Base-by-base conservation (phyloP, 352 stramenopile genomes). In the Globisporangium rhizosaccharum region DNA sequence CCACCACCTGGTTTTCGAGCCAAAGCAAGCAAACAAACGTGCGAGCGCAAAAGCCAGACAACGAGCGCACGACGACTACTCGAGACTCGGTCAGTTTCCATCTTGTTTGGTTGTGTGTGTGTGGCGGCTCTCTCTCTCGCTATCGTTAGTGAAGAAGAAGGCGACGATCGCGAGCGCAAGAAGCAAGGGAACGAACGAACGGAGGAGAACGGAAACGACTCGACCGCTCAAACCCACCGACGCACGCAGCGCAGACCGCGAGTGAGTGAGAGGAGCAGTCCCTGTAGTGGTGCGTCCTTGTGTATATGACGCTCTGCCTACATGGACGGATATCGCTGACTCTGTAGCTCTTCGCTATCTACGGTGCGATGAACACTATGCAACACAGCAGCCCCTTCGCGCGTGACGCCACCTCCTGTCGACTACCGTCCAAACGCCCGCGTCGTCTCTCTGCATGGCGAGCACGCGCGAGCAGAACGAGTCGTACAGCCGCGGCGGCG, bases 391-490 rank as follows among this genome's bases (percentile, higher is more conserved):
- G 28, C 28, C 28, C 33, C 10, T 36, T 36, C 5, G 30, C 30
- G 30, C 23, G 23, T 36, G 30, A 36, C 30, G 30, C 30, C 30
- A 36, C 30, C 9, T 39, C 33, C 33, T 39, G 33, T 46, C 41
- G 41, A 46, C 41, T 20, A 9, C 14, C 9, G 41, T n/a, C 41
- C 41, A 46, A 3, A n/a, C 44, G 20, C 5, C 10, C 33, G 33
- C 33, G 33, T 39, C 33, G 33, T 12, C 33, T 39, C 33, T 39
- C 33, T 39, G 42, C 37, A 61, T 61, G 56, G 48, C 48, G 56
- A 57, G 18, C 20, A 20, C 49, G 12, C 57, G 49, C 57, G 39
- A 36, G 44, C 49, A 52, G 20, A 65, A 61, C 5, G 51, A 61
- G 48, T 57, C 49, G 57, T 57, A 57, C 41, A 33, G n/a, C 25